Evolutionary conservation across 441 rosid species (phyloP), one percentile per base, ranked within the genome.

Genomic region (Populus hybrid): DNA sequence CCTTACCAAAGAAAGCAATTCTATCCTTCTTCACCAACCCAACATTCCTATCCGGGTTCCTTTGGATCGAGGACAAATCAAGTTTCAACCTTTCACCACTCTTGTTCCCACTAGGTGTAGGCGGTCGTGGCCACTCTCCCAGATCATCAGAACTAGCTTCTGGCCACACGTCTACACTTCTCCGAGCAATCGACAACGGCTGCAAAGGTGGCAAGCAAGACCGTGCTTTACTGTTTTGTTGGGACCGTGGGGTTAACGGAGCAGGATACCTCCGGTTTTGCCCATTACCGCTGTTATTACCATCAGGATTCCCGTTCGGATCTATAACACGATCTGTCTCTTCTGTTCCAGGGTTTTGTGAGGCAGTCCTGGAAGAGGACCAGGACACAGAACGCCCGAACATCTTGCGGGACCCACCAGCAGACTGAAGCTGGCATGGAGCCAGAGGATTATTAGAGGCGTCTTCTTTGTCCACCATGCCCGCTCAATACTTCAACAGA

Each of bases 81-180:
- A 93, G 98, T 85, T 94, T 95, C 83, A 93, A 84, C 81, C 99
- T 90, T 90, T 94, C 99, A 61, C 94, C 89, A 20, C 80, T 85
- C 83, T 87, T 91, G 83, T 85, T 90, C 76, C 97, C 97, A 73
- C 93, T 87, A 7, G 98, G 98, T 30, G 99, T 91, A 0, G 93
- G 90, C 5, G 97, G 97, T 86, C 89, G 93, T 46, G 93, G 97
- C 99, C 99, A 94, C 89, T 90, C 99, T 18, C 97, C 99, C 16
- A 92, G 67, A 79, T 95, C 99, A 83, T 95, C 99, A 3, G 97
- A 94, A 67, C 99, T 90, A 0, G 99, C 97, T 80, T 90, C 88
- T 8, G 97, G 99, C 98, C 98, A 94, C 83, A 94, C 98, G 26
- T 95, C 99, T 75, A 94, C 86, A 78, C 99, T 95, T 81, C 97